A percentile compares a stretch with the other conserved stretches of the same genome.
Conservation (phyloP, 306 rosid species). For the Sindora glabra region DNA sequence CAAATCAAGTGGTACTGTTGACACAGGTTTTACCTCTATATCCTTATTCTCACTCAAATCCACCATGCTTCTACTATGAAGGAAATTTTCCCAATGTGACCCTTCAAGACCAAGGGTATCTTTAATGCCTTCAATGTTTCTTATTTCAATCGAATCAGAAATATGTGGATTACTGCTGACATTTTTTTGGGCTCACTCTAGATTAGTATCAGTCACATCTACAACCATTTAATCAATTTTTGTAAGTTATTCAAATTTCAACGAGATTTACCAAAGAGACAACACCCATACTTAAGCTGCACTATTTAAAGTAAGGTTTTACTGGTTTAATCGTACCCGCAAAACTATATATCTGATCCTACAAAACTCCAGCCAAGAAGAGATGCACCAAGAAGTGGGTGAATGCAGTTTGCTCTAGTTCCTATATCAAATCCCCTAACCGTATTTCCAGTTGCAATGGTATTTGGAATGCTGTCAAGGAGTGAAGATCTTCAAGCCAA, state of each 20-base stretch:
- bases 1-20: constrained; percentile 29
- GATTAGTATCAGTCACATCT: constrained; percentile 78
- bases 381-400: constrained; percentile 91
- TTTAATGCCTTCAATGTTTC: constrained; percentile 46
- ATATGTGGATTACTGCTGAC: constrained; percentile 58
- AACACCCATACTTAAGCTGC: not conserved
- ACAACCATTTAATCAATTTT: constrained; percentile 13
- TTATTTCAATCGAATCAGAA: constrained; percentile 63
- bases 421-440: constrained; percentile 92
- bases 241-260: not conserved
- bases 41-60: constrained; percentile 8
- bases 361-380: constrained; percentile 84
- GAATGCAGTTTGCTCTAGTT: constrained; percentile 87
- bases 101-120: constrained; percentile 16
- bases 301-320: not conserved
- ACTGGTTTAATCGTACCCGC: not conserved
- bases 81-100: constrained; percentile 10
- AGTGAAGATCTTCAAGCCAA: constrained; percentile 79
- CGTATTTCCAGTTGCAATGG: constrained; percentile 11
- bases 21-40: constrained; percentile 18
- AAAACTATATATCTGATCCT: constrained; percentile 56
- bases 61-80: constrained; percentile 5
- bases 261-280: not conserved
- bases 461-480: constrained; percentile 41
- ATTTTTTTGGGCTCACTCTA: constrained; percentile 78